Evolutionary conservation across 352 stramenopile species (phyloP), one percentile per base, ranked within the genome.

Genomic region (Globisporangium megalacanthum): DNA sequence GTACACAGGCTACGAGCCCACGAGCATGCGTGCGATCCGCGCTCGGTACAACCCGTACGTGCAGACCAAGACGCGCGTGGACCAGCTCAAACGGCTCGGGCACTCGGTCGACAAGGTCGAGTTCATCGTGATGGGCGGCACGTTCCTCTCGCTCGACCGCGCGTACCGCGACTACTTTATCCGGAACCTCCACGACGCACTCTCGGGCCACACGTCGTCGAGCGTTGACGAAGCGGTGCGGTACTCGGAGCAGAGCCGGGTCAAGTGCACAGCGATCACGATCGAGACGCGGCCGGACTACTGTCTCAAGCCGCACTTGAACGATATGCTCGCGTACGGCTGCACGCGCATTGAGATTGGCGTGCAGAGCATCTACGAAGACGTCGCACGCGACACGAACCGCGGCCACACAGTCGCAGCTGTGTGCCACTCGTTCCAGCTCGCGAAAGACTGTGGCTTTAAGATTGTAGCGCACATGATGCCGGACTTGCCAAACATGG

Each of bases 381-480:
- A 88, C 61, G 87, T 98, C 29, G 90, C 88, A 5, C 69, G 90
- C 25, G 90, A 98, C 62, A 97, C 91, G 35, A 95, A 95, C 65
- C 79, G 96, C 29, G 96, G 96, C 9, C 96, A 99, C 72, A 98
- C 96, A 1, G 94, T 99, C 13, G 87, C 84, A 7, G 93, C 94
- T 10, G 96, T 89, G 55, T 79, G 75, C 48, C 79, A 89, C 52
- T 86, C 75, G 46, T 85, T 89, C 36, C 75, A 88, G 52, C 61
- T 89, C 29, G 68, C 79, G 10, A 98, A 98, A 68, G 96, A 99
- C 74, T 98, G 92, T 58, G 95, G 96, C 0, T 99, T 98, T 80
- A 99, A 99, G 78, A 96, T 99, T 36, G 95, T 98, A 6, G 97
- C 88, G 11, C 96, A 99, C 72, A 97, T 99, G 88, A 99, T 99